Conservation (phyloP, 805 yeast genomes). For the Candida namnaoensis region DNA sequence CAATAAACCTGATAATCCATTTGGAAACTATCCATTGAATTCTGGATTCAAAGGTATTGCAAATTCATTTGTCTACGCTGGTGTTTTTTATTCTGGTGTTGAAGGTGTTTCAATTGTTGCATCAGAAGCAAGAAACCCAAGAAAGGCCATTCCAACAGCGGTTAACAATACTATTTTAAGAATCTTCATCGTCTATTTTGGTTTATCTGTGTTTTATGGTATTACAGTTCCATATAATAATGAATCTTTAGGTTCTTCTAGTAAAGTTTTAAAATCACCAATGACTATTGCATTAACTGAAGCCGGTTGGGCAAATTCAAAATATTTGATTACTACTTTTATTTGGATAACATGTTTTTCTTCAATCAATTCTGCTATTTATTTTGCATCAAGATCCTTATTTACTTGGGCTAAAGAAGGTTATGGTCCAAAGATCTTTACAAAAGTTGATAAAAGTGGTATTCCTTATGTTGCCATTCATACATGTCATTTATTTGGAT, state of each 20-base stretch:
- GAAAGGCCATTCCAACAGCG: conserved; percentile 64
- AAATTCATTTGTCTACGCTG: conserved; percentile 57
- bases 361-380: conserved; percentile 63
- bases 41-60: conserved; percentile 48
- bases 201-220: conserved; percentile 58
- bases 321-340: conserved; percentile 63
- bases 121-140: conserved; percentile 64
- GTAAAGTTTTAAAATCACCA: conserved; percentile 48
- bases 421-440: conserved; percentile 48
- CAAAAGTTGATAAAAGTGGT: conserved; percentile 44
- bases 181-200: conserved; percentile 55
- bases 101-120: conserved; percentile 72
- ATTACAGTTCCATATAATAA: conserved; percentile 63
- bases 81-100: conserved; percentile 71
- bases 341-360: conserved; percentile 56
- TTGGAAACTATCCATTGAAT: conserved; percentile 24
- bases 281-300: conserved; percentile 62
- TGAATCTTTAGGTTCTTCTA: conserved; percentile 28
- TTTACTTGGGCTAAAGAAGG: conserved; percentile 56
- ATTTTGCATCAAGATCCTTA: conserved; percentile 60
- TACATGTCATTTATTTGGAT: conserved; percentile 49
- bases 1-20: conserved; percentile 25
- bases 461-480: conserved; percentile 59
- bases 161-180: conserved; percentile 58
- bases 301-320: conserved; percentile 58